Conservation (phyloP, 2,329 filamentous ascomycete genomes). For the Pezicula neosporulosa region DNA sequence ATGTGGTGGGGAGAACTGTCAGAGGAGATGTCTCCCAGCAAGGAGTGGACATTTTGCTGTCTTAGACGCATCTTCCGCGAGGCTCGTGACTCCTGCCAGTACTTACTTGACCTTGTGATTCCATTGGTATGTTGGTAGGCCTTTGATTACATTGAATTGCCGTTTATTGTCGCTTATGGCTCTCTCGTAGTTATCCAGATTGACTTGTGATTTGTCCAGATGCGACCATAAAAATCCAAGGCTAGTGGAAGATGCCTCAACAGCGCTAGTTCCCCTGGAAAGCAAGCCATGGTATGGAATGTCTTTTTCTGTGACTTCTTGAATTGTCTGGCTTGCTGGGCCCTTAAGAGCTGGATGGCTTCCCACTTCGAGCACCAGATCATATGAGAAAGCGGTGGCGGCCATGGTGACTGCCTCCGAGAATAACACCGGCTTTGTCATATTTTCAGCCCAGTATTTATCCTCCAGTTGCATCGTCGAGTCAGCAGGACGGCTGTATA, state of each 20-base stretch:
- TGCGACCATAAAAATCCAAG: background rate
- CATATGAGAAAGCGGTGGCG: constrained; percentile 4
- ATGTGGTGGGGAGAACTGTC: constrained; percentile 10
- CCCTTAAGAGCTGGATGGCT: background rate
- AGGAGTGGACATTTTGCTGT: constrained; percentile 42
- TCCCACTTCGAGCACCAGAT: background rate
- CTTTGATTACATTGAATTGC: background rate
- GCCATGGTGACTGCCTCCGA: constrained; percentile 28
- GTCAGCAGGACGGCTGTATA: background rate
- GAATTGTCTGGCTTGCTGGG: constrained; percentile 1
- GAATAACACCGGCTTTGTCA: constrained; percentile 36
- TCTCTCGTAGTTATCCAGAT: background rate
- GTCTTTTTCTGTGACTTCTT: background rate
- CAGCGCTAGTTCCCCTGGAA: background rate
- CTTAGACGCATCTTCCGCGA: constrained; percentile 37
- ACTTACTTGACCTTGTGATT: constrained; percentile 44
- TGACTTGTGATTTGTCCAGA: background rate
- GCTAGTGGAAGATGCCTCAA: background rate
- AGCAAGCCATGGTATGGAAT: background rate
- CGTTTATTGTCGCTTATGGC: background rate
- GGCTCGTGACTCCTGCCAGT: constrained; percentile 43
- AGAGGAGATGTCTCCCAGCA: constrained; percentile 25
- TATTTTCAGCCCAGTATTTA: constrained; percentile 25
- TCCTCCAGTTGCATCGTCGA: background rate
- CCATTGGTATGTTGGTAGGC: constrained; percentile 48